These are phyloP conservation scores for Carex kokanica DNA, from an alignment of 176 grass and related monocot species.

Conservation along the genomic window DNA sequence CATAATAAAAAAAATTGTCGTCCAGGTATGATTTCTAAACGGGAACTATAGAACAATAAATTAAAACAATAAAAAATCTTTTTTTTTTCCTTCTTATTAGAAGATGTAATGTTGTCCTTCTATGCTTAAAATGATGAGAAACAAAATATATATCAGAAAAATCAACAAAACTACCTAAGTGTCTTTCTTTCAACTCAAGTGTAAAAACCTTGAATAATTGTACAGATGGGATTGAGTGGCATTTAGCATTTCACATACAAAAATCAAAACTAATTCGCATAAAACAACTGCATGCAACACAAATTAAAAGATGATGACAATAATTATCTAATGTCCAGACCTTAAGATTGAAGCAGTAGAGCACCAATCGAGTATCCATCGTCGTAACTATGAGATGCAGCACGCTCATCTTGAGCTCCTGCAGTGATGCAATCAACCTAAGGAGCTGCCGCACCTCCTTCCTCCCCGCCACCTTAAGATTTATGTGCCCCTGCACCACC, in stretches of 20 bases:
- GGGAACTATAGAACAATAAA: neutral
- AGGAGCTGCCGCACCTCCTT: constrained; percentile 28
- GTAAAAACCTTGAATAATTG: neutral
- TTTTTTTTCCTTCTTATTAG: neutral
- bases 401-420: constrained; percentile 68
- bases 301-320: neutral
- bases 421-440: constrained; percentile 51
- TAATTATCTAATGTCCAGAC: constrained; percentile 19
- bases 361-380: constrained; percentile 39
- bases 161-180: neutral
- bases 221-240: neutral
- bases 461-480: constrained; percentile 62
- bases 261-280: neutral
- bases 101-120: neutral
- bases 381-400: constrained; percentile 80
- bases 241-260: too few relatives aligned
- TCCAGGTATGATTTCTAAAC: neutral
- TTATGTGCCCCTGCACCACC: constrained; percentile 74
- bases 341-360: constrained; percentile 96
- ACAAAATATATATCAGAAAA: neutral
- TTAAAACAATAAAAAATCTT: too few relatives aligned
- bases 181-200: neutral
- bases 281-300: neutral
- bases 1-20: neutral
- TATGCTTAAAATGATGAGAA: neutral